Conservation (phyloP, 148 eudicot species). For the Cornus florida region DNA sequence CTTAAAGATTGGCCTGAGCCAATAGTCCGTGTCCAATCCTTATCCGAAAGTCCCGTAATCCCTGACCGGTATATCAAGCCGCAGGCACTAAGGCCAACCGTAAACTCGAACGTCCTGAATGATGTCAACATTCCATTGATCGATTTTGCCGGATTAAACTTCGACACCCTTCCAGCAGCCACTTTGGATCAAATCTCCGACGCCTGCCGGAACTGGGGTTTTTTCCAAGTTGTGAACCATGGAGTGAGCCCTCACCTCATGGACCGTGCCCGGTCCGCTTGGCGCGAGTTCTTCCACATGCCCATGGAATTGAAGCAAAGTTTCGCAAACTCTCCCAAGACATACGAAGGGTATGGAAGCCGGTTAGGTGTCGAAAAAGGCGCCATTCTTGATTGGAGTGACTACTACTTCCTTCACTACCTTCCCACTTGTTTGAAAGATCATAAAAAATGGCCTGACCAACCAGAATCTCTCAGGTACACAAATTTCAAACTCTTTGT, state of each 20-base stretch:
- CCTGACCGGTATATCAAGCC: constrained; percentile 71
- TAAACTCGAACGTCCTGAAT: no score
- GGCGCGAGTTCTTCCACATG: constrained; percentile 80
- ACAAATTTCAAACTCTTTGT: no score
- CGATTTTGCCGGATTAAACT: constrained; percentile 49
- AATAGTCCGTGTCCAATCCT: constrained; percentile 41
- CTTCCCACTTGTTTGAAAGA: constrained; percentile 60
- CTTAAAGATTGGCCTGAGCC: not conserved
- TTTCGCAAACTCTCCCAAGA: constrained; percentile 63
- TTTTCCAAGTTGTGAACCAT: constrained; percentile 80
- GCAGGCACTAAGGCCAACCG: constrained; percentile 43
- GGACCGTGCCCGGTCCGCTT: constrained; percentile 58
- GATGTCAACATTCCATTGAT: constrained; percentile 61
- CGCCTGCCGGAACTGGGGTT: constrained; percentile 82
- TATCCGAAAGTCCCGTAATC: constrained; percentile 52
- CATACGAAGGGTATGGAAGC: constrained; percentile 96
- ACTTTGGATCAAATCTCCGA: constrained; percentile 28
- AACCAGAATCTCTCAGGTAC: constrained; percentile 62
- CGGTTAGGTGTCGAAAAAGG: constrained; percentile 81
- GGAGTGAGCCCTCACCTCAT: constrained; percentile 62
- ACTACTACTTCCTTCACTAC: constrained; percentile 81
- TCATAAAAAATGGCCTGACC: constrained; percentile 74
- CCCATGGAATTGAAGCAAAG: constrained; percentile 80
- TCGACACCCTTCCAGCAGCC: constrained; percentile 2
- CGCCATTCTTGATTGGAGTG: constrained; percentile 95